Base-by-base conservation (phyloP, 495 filamentous ascomycete species). In the Penicillium fimorum region DNA sequence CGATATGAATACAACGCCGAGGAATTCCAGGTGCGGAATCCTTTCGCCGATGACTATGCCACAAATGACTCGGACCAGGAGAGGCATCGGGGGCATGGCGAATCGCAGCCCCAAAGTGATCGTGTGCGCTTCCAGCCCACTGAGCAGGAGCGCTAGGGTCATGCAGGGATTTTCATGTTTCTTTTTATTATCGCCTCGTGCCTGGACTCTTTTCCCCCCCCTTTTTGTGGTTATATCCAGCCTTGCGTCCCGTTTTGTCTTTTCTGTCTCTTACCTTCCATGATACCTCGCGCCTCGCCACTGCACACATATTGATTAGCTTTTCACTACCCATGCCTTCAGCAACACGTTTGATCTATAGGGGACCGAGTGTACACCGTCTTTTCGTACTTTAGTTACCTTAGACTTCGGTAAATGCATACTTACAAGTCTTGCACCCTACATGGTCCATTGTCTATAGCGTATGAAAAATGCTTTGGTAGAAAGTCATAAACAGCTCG, bases 1-100 rank as follows among this genome's bases (percentile, higher is more conserved):
- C 65, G 64, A 30, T 70, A 72, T 44, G 70, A 79, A 46, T 77
- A 77, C 50, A 71, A 70, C n/a, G 61, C 76, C 15, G 70, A 70
- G 48, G 75, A 76, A 50, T 76, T 72, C 56, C 68, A 73, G 46
- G 74, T 77, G 43, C 73, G 74, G 59, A 76, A 79, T 44, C 76
- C 76, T 5, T 79, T 77, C 41, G 76, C 74, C 4, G 76, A 79
- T 58, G 65, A 63, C 35, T 65, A 61, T 61, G 69, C 53, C 18
- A 60, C 66, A 29, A 53, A 62, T 43, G 50, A 64, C 5, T 54
- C 50, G 33, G 53, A 60, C 25, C 44, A 48, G 30, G 62, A 62
- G 33, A 56, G 62, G 35, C 43, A 47, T 38, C 56, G 32, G 20
- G 24, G 12, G 40, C 50, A 27, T 33, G 27, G 3, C 18, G 48